phyloP scores from a whole-genome alignment of 495 filamentous ascomycete species.

The Lepraria neglecta region DNA sequence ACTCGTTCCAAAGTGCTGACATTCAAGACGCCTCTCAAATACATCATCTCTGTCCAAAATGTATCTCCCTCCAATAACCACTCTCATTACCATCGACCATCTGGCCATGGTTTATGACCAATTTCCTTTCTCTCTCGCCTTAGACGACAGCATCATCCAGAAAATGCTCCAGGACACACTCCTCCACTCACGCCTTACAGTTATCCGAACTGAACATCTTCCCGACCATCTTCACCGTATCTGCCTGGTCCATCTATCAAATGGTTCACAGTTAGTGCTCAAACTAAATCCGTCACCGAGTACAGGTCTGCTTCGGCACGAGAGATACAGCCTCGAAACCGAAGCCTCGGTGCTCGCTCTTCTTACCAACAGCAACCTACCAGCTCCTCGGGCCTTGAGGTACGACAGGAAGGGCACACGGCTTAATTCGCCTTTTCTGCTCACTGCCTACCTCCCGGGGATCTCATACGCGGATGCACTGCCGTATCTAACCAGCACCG shows the following conservation, averaged over 20 bases:
- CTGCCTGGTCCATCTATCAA: slow-evolving; percentile 48
- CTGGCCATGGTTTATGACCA: slow-evolving; percentile 11
- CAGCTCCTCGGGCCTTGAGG: slow-evolving; percentile 48
- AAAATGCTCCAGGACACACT: slow-evolving; percentile 39
- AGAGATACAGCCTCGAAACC: slow-evolving; percentile 48
- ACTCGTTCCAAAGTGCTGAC: neutral
- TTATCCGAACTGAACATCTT: slow-evolving; percentile 43
- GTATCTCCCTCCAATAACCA: slow-evolving; percentile 11
- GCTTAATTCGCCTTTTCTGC: slow-evolving; percentile 43
- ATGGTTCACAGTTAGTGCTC: slow-evolving; percentile 47
- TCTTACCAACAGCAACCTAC: slow-evolving; percentile 41
- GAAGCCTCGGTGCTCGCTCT: slow-evolving; percentile 51
- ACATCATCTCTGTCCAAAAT: neutral
- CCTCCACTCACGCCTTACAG: slow-evolving; percentile 35
- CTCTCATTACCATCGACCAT: slow-evolving; percentile 6
- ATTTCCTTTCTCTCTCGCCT: slow-evolving; percentile 15
- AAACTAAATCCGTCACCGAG: slow-evolving; percentile 48
- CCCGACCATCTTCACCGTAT: slow-evolving; percentile 48
- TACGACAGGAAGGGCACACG: slow-evolving; percentile 39
- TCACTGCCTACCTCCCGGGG: slow-evolving; percentile 46
- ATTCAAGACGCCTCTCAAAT: neutral
- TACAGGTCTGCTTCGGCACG: slow-evolving; percentile 52
- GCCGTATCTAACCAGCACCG: slow-evolving; percentile 33
- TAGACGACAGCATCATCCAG: slow-evolving; percentile 33
- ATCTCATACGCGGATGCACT: slow-evolving; percentile 39